These are phyloP conservation scores for Rhodotorula sp. DNA, from an alignment of 1,284 basidiomycete genomes.

Conservation along the genomic window DNA sequence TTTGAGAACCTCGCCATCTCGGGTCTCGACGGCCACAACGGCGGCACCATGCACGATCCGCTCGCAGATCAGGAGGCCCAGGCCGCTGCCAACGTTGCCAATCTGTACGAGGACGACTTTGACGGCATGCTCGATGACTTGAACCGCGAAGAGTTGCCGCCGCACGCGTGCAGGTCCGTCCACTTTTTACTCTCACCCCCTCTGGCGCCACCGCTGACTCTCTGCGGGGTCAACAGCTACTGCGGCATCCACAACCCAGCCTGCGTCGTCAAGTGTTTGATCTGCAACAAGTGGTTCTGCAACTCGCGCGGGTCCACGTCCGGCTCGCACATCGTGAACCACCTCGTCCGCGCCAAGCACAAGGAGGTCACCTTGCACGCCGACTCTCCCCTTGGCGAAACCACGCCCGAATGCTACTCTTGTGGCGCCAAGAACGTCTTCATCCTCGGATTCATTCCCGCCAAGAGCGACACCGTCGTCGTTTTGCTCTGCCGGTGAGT, in stretches of 20 bases:
- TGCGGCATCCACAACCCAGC: slow-evolving; percentile 98
- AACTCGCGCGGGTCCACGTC: slow-evolving; percentile 98
- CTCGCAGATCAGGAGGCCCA: background rate
- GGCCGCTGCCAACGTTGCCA: slow-evolving; percentile 20
- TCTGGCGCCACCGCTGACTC: background rate
- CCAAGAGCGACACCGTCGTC: slow-evolving; percentile 97
- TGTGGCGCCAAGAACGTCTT: slow-evolving; percentile 99
- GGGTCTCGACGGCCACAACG: background rate
- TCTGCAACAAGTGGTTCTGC: slow-evolving; percentile 99
- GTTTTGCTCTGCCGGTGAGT: slow-evolving; percentile 91
- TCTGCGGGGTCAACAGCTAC: slow-evolving; percentile 61
- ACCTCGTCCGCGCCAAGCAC: slow-evolving; percentile 97
- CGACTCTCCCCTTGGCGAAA: slow-evolving; percentile 93
- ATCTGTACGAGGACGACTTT: slow-evolving; percentile 67
- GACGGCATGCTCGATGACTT: slow-evolving; percentile 79
- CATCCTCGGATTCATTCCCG: slow-evolving; percentile 98
- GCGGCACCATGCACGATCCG: background rate
- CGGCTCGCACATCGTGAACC: slow-evolving; percentile 98
- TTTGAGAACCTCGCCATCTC: slow-evolving; percentile 33
- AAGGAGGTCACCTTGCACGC: slow-evolving; percentile 97
- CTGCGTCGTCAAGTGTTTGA: slow-evolving; percentile 92
- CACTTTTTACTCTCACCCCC: background rate
- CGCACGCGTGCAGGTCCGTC: slow-evolving; percentile 88
- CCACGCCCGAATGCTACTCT: slow-evolving; percentile 91
- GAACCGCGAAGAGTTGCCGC: slow-evolving; percentile 71